phyloP scores from a whole-genome alignment of 163 green algal genomes.

The Scenedesmus sp. region DNA sequence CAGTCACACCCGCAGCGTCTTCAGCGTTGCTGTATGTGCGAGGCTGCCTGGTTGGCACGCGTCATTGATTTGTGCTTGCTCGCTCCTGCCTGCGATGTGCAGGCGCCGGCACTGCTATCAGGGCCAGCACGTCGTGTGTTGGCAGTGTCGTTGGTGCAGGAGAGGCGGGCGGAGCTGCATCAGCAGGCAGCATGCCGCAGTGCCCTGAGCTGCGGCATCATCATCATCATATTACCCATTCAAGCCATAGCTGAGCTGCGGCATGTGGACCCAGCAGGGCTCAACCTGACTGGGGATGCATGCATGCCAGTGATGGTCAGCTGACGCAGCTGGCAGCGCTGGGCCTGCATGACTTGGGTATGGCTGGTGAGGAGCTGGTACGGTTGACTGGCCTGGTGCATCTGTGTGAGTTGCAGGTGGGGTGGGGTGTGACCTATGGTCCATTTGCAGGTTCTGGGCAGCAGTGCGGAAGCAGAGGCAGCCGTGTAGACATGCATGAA shows the following conservation, averaged over 20 bases:
- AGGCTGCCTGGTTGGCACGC: no score
- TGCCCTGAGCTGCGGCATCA: no score
- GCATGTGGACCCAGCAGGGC: background rate
- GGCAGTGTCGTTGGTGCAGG: background rate
- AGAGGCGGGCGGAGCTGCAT: background rate
- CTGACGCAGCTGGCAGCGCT: background rate
- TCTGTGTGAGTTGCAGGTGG: background rate
- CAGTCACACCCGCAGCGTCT: no score
- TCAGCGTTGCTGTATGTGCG: background rate
- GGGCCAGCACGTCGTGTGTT: background rate
- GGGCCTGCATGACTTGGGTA: background rate
- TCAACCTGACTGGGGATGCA: background rate
- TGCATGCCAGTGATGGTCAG: background rate
- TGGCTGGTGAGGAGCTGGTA: background rate
- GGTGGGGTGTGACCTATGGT: background rate
- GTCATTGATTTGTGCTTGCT: background rate
- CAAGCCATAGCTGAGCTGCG: no score
- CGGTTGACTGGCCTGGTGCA: background rate
- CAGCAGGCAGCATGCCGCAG: background rate
- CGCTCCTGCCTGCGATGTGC: background rate
- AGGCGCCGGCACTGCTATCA: background rate
- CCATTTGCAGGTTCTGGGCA: background rate
- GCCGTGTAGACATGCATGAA: background rate
- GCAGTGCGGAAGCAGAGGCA: background rate
- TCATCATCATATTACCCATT: no score